Base-by-base conservation (phyloP, 495 filamentous ascomycete genomes). In the Hypoxylon lienhwacheense region DNA sequence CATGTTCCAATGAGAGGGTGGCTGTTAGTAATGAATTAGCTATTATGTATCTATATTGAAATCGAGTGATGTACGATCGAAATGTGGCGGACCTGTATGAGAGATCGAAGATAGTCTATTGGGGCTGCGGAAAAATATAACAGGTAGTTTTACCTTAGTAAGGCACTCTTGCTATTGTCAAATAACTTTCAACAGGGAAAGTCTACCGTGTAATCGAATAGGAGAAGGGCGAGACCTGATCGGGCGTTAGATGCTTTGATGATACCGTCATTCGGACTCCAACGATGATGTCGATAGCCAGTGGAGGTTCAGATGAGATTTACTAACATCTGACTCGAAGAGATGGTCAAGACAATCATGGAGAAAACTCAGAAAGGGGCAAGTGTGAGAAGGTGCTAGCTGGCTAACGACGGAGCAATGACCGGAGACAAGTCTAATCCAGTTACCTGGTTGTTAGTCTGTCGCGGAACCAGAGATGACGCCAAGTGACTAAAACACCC, bases 361-460 rank as follows among this genome's bases (percentile, higher is more conserved):
- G n/a, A n/a, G 37, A 17, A 16, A n/a, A 39, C 21, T 39, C 17
- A 17, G 32, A 26, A 59, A 47, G 44, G 14, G 19, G 36, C 17
- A 11, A 29, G 15, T 16, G 16, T 26, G 48, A 34, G 19, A 47
- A 21, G 47, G 10, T 48, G 15, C 31, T 29, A 8, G 17, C 7
- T 12, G 17, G 15, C 11, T n/a, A 33, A 19, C 26, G 21, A 35
- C 47, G 55, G 47, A 55, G 57, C 35, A 52, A 55, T 34, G 41
- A 12, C 28, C 16, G 14, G 47, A 16, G 19, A 15, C 32, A 26
- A 22, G 25, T 39, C 19, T 32, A 37, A 46, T 39, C 57, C 51
- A 47, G 41, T 19, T 41, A 47, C 57, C 51, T 47, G 57, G 50
- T 55, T 42, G 14, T 29, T 46, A 35, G 51, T 52, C 51, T 41